A percentile compares a stretch with the other conserved stretches of the same genome.
phyloP scores from a whole-genome alignment of 306 rosid genomes.

The Trichosanthes truncata region DNA sequence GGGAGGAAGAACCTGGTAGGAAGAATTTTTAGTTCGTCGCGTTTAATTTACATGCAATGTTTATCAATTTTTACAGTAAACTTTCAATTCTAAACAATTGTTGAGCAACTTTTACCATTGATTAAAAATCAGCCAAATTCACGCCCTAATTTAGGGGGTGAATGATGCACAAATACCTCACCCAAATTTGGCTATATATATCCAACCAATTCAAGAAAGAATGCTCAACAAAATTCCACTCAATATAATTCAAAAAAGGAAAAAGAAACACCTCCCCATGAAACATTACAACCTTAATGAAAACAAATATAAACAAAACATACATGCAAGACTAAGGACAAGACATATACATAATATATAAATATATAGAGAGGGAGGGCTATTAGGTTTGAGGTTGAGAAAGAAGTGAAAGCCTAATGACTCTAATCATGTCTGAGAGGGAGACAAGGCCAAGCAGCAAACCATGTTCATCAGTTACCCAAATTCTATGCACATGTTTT shows the following conservation, averaged over 20 bases:
- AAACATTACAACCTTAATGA: not conserved
- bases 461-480: slow-evolving; percentile 71
- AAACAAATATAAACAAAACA: not conserved
- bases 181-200: not conserved
- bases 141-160: too few species aligned
- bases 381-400: not conserved
- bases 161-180: too few species aligned
- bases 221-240: not conserved
- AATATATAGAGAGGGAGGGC: not conserved
- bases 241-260: not conserved
- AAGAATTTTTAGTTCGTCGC: too few species aligned
- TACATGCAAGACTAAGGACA: not conserved
- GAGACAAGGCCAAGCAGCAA: slow-evolving; percentile 66
- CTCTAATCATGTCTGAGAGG: slow-evolving; percentile 62
- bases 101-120: too few species aligned
- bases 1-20: too few species aligned
- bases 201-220: not conserved
- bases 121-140: too few species aligned
- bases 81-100: too few species aligned
- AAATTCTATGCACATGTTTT: slow-evolving; percentile 62
- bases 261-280: not conserved
- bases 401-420: slow-evolving; percentile 33
- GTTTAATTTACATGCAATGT: too few species aligned
- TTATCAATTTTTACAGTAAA: too few species aligned
- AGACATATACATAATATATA: not conserved